Conservation (phyloP, 2,329 filamentous ascomycete genomes). For the Botryotinia narcissicola region DNA sequence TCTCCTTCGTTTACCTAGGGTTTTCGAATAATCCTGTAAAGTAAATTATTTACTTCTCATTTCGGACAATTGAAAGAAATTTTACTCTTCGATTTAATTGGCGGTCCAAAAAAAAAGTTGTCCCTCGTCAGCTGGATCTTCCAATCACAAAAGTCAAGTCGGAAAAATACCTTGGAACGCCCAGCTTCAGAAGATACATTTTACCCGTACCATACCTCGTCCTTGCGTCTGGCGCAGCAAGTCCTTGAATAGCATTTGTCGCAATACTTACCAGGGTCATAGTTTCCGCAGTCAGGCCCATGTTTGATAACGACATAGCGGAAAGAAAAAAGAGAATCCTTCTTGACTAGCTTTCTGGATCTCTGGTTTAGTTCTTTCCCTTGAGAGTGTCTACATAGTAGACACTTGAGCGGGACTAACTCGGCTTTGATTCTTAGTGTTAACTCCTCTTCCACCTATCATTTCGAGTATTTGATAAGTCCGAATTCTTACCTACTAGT, state of each 20-base stretch:
- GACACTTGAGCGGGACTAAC: not conserved
- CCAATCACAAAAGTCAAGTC: constrained; percentile 1
- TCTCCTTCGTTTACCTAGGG: not conserved
- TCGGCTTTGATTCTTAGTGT: constrained; percentile 3
- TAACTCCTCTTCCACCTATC: not conserved
- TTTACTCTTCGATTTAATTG: constrained; percentile 1
- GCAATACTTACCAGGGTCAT: constrained; percentile 7
- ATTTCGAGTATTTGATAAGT: not conserved
- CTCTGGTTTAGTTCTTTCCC: not conserved
- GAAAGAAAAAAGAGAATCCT: not conserved
- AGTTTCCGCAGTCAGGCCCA: not conserved
- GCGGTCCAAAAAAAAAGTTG: not conserved
- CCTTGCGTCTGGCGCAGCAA: constrained; percentile 19
- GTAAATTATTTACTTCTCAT: not conserved
- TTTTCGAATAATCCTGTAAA: not conserved
- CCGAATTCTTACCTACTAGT: not conserved
- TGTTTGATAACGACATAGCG: constrained; percentile 3
- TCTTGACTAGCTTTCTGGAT: not conserved
- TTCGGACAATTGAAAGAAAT: not conserved
- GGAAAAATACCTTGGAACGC: constrained; percentile 4
- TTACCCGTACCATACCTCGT: constrained; percentile 15
- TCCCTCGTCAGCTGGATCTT: constrained; percentile 2
- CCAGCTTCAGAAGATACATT: constrained; percentile 10
- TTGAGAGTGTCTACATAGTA: not conserved
- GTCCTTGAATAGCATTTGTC: constrained; percentile 18